These are phyloP conservation scores for Candida peoriensis DNA, from an alignment of 805 yeast genomes.

Conservation along the genomic window DNA sequence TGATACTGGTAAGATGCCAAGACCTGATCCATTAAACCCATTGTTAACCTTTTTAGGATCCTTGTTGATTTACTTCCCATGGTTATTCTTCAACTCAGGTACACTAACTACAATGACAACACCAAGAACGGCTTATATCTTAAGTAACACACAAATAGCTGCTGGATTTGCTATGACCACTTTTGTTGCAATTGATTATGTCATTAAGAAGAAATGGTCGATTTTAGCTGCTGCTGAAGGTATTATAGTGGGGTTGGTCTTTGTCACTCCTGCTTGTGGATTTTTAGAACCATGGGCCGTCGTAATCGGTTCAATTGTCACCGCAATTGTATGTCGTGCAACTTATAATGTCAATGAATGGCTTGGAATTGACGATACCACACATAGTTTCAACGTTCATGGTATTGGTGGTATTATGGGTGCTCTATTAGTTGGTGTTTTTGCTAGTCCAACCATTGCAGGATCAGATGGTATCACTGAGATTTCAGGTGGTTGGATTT, in stretches of 20 bases:
- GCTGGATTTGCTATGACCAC: constrained; percentile 87
- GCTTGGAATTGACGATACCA: constrained; percentile 79
- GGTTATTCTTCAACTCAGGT: constrained; percentile 94
- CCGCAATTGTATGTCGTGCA: constrained; percentile 82
- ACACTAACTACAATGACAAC: constrained; percentile 73
- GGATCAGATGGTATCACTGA: constrained; percentile 84
- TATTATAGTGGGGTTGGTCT: constrained; percentile 91
- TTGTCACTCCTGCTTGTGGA: constrained; percentile 95
- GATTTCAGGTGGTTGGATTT: constrained; percentile 90
- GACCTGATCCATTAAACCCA: constrained; percentile 88
- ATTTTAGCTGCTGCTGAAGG: constrained; percentile 94
- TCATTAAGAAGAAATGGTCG: constrained; percentile 83
- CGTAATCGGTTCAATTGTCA: constrained; percentile 68
- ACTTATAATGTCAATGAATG: constrained; percentile 79
- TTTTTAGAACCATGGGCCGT: constrained; percentile 90
- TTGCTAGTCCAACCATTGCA: constrained; percentile 79
- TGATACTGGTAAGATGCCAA: constrained; percentile 40
- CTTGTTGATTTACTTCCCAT: constrained; percentile 84
- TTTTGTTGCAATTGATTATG: constrained; percentile 83
- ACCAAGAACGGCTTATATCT: constrained; percentile 78
- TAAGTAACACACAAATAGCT: constrained; percentile 84
- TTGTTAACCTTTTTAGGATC: constrained; percentile 88
- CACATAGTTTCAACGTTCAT: constrained; percentile 95
- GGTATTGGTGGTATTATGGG: constrained; percentile 95
- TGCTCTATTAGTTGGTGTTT: constrained; percentile 74